These are phyloP conservation scores for Hypoxylon sp. DNA, from an alignment of 2,329 filamentous ascomycete species.

Conservation along the genomic window DNA sequence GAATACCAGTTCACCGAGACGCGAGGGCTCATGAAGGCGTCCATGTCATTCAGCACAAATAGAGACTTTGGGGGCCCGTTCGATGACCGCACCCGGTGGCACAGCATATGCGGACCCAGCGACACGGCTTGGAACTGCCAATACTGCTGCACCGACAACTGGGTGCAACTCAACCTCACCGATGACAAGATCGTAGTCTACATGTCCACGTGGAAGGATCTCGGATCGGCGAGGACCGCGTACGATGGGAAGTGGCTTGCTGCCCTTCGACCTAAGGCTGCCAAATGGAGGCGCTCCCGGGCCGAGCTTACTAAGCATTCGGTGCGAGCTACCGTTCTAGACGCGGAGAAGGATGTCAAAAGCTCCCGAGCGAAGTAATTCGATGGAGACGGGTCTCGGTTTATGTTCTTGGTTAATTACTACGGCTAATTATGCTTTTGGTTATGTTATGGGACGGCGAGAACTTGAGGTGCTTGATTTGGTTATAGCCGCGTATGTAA, in stretches of 20 bases:
- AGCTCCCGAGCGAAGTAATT: background rate
- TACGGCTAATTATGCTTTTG: conserved; percentile 6
- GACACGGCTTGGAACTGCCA: conserved; percentile 20
- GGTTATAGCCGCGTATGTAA: conserved; percentile 5
- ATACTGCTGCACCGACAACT: conserved; percentile 30
- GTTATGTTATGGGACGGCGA: background rate
- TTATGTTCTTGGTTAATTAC: conserved; percentile 3
- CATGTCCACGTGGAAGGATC: conserved; percentile 34
- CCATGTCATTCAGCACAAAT: conserved; percentile 24
- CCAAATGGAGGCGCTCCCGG: conserved; percentile 6
- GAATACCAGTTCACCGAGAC: conserved; percentile 28
- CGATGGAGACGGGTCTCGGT: background rate
- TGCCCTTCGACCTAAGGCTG: conserved; percentile 23
- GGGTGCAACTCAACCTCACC: conserved; percentile 27
- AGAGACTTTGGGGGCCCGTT: background rate
- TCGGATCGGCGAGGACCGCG: conserved; percentile 25
- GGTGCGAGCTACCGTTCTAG: conserved; percentile 4
- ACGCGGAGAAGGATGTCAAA: background rate
- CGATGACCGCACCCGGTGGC: conserved; percentile 10
- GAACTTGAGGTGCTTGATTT: conserved; percentile 2
- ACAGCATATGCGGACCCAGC: conserved; percentile 28
- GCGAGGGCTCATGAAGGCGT: conserved; percentile 31
- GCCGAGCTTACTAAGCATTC: background rate
- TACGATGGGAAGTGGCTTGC: conserved; percentile 37
- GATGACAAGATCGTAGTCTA: conserved; percentile 36